Conservation (phyloP, 352 stramenopile species). For the Phytophthora kernoviae region DNA sequence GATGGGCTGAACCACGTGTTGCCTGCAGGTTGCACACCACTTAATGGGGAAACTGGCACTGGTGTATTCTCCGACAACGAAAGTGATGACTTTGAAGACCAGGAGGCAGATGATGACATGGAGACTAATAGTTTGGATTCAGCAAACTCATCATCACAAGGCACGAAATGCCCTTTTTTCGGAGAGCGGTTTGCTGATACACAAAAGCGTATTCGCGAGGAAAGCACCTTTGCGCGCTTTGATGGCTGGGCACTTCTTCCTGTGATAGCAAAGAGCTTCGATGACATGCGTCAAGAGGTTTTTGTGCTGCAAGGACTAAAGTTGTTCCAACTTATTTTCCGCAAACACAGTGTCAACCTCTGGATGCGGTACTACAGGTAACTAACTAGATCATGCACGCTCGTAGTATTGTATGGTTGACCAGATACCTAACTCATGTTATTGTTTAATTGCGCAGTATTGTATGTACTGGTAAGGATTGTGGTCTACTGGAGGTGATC, state of each 20-base stretch:
- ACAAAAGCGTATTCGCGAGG: constrained; percentile 76
- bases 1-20: constrained; percentile 37
- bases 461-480: constrained; percentile 91
- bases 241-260: constrained; percentile 87
- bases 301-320: constrained; percentile 96
- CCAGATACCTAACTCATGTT: neutral
- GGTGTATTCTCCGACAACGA: constrained; percentile 33
- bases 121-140: constrained; percentile 31
- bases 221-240: constrained; percentile 67
- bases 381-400: neutral
- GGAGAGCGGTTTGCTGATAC: constrained; percentile 92
- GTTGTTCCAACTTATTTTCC: constrained; percentile 93
- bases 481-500: constrained; percentile 95
- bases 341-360: constrained; percentile 86
- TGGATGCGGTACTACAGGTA: constrained; percentile 93
- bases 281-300: constrained; percentile 97
- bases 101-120: constrained; percentile 10
- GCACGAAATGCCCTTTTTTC: constrained; percentile 45
- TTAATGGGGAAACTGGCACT: constrained; percentile 17
- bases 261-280: constrained; percentile 98
- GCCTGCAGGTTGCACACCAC: constrained; percentile 24
- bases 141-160: constrained; percentile 13
- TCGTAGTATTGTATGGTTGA: neutral
- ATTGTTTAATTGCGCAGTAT: constrained; percentile 63
- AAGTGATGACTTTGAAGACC: constrained; percentile 30